Evolutionary conservation across 352 stramenopile genomes (phyloP).

Genomic region (Phytophthora ohioensis): DNA sequence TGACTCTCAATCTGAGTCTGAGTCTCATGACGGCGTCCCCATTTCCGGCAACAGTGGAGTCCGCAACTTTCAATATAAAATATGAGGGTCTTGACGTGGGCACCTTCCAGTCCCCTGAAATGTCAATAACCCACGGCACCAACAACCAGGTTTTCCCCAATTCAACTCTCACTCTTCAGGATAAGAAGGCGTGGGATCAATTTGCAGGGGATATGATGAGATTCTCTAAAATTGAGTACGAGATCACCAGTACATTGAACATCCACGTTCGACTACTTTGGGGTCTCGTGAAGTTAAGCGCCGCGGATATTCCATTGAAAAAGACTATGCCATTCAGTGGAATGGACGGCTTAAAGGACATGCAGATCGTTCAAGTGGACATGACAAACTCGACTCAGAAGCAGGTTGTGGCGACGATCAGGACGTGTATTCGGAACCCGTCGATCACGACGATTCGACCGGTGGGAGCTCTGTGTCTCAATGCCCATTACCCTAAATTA

Average conservation of each 20-base stretch:
- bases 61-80: conserved; percentile 58
- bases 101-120: conserved; percentile 53
- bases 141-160: conserved; percentile 61
- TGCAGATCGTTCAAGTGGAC: conserved; percentile 69
- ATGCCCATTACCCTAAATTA: conserved; percentile 62
- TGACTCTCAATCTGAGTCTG: conserved; percentile 65
- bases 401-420: conserved; percentile 72
- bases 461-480: conserved; percentile 71
- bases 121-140: conserved; percentile 59
- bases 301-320: conserved; percentile 51
- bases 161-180: conserved; percentile 60
- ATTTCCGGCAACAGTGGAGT: conserved; percentile 57
- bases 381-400: conserved; percentile 71
- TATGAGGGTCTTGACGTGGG: conserved; percentile 55
- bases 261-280: conserved; percentile 64
- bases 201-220: conserved; percentile 81
- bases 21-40: conserved; percentile 57
- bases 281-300: conserved; percentile 59
- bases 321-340: conserved; percentile 70
- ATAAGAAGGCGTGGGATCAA: conserved; percentile 64
- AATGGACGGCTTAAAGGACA: conserved; percentile 68
- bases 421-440: conserved; percentile 85
- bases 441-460: conserved; percentile 75
- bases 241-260: conserved; percentile 55
- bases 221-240: conserved; percentile 48